Conservation (phyloP, 805 yeast species). For the Myxozyma kluyveri region DNA sequence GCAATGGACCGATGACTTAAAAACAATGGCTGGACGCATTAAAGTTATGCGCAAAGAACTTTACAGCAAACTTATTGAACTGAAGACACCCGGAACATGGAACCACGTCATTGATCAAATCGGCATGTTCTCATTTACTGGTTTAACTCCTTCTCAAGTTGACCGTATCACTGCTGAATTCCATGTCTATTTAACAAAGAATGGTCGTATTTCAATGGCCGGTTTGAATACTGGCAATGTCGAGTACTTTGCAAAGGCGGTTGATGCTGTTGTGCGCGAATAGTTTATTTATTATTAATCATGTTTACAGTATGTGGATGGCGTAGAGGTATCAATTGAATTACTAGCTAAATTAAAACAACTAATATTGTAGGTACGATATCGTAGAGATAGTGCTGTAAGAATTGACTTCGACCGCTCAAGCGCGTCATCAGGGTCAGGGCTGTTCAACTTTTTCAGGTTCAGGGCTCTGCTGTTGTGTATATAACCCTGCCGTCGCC, state of each 20-base stretch:
- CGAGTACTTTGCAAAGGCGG: slow-evolving; percentile 70
- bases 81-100: slow-evolving; percentile 88
- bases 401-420: not conserved
- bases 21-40: slow-evolving; percentile 85
- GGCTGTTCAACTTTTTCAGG: too few species aligned
- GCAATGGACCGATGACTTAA: slow-evolving; percentile 82
- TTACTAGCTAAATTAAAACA: too few species aligned
- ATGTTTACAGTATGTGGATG: too few species aligned
- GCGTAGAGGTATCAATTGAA: too few species aligned
- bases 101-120: slow-evolving; percentile 84
- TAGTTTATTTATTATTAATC: too few species aligned
- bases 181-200: slow-evolving; percentile 74
- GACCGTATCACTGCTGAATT: slow-evolving; percentile 69
- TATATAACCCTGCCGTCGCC: not conserved
- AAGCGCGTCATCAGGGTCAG: not conserved
- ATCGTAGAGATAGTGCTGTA: too few species aligned
- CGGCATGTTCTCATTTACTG: slow-evolving; percentile 97
- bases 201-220: slow-evolving; percentile 92
- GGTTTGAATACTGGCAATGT: slow-evolving; percentile 83
- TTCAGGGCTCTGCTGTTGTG: not conserved
- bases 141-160: slow-evolving; percentile 73
- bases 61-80: slow-evolving; percentile 55
- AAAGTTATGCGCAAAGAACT: slow-evolving; percentile 70
- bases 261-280: slow-evolving; percentile 46
- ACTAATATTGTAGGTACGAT: too few species aligned